Percentiles rank a stretch among this genome's conserved stretches.
These are phyloP conservation scores for Macrophomina tecta DNA, from an alignment of 2,329 filamentous ascomycete species.

Conservation along the genomic window DNA sequence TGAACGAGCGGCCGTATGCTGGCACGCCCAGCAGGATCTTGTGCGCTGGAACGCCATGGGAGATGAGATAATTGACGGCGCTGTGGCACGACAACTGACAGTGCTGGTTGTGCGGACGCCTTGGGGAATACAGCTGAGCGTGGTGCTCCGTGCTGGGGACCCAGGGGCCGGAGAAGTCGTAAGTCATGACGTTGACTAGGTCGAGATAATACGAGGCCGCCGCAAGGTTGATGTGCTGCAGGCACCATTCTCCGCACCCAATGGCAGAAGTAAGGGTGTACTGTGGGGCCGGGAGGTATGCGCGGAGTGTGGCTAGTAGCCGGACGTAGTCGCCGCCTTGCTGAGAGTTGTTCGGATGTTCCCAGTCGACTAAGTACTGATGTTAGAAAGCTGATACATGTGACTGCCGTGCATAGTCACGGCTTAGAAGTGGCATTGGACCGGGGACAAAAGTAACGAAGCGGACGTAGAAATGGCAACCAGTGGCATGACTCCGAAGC, in stretches of 20 bases:
- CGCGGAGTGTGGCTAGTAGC: constrained; percentile 70
- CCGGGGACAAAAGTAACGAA: not conserved
- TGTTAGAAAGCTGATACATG: constrained; percentile 30
- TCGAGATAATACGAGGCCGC: constrained; percentile 71
- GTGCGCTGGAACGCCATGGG: constrained; percentile 68
- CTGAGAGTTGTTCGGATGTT: constrained; percentile 70
- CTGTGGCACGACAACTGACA: constrained; percentile 66
- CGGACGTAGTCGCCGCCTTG: constrained; percentile 74
- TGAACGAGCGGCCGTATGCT: constrained; percentile 76
- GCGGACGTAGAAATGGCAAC: not conserved
- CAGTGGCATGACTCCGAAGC: too few species aligned
- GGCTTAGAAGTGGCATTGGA: not conserved
- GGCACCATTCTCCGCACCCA: constrained; percentile 68
- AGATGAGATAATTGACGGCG: constrained; percentile 69
- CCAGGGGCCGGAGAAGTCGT: constrained; percentile 80
- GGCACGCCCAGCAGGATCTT: constrained; percentile 80
- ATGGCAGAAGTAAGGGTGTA: constrained; percentile 76
- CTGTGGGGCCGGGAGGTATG: constrained; percentile 69
- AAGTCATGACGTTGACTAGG: constrained; percentile 79
- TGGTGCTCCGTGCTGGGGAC: constrained; percentile 72
- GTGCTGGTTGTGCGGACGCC: constrained; percentile 60
- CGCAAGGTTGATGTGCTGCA: constrained; percentile 72
- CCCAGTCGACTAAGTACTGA: constrained; percentile 72
- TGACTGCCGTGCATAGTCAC: not conserved
- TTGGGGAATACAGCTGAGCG: constrained; percentile 71